Evolutionary conservation across 176 grass and related monocot species (phyloP).

Genomic region (Triticum aestivum): DNA sequence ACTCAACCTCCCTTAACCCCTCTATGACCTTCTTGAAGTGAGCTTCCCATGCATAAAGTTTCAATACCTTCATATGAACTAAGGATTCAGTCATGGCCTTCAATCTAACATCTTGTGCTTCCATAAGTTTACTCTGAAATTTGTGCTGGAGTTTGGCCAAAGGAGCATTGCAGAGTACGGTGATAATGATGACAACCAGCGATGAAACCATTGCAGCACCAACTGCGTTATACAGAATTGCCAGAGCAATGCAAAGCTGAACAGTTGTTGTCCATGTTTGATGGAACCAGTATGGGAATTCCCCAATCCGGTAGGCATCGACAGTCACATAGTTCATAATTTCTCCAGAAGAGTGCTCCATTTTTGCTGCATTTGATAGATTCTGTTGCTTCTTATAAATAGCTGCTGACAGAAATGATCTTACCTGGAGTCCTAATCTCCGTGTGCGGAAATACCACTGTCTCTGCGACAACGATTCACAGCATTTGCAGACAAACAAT

Average conservation of each 20-base stretch:
- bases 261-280: conserved; percentile 86
- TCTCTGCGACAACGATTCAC: conserved; percentile 77
- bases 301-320: conserved; percentile 82
- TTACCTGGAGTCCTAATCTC: conserved; percentile 75
- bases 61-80: no score
- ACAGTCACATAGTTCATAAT: no score
- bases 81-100: conserved; percentile 26
- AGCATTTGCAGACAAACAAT: conserved; percentile 72
- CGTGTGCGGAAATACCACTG: conserved; percentile 91
- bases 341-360: no score
- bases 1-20: conserved; percentile 67
- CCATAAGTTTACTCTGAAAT: conserved; percentile 84
- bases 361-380: no score
- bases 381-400: conserved; percentile 75
- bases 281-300: conserved; percentile 93
- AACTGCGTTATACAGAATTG: conserved; percentile 75
- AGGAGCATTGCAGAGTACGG: conserved; percentile 74
- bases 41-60: conserved; percentile 43
- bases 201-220: conserved; percentile 63
- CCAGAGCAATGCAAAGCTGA: conserved; percentile 73
- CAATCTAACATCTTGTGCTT: conserved; percentile 73
- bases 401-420: conserved; percentile 69
- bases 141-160: conserved; percentile 85
- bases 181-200: conserved; percentile 65
- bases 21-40: conserved; percentile 87